Conservation (phyloP, 306 rosid species). For the Fragaria iinumae region DNA sequence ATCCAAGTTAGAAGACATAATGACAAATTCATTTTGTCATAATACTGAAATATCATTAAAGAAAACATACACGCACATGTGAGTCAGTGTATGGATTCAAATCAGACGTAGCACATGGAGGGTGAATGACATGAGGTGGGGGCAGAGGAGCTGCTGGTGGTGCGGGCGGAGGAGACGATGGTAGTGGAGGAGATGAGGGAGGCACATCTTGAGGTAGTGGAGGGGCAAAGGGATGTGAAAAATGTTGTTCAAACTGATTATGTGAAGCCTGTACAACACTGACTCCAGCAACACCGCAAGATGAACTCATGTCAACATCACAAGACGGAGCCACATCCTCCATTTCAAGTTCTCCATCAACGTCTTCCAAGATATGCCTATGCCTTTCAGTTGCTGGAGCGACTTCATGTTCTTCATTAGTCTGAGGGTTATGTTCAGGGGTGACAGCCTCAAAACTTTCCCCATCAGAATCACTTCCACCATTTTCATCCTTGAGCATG, state of each 20-base stretch:
- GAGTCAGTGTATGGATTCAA: slow-evolving; percentile 48
- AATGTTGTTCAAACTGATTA: slow-evolving; percentile 43
- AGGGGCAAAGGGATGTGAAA: slow-evolving; percentile 41
- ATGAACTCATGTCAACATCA: slow-evolving; percentile 54
- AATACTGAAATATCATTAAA: background rate
- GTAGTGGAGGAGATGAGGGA: slow-evolving; percentile 66
- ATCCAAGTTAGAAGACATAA: slow-evolving; percentile 26
- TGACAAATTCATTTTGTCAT: slow-evolving; percentile 8
- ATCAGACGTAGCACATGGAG: slow-evolving; percentile 50
- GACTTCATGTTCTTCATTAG: slow-evolving; percentile 43
- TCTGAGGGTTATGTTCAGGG: slow-evolving; percentile 69
- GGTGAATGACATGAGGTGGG: slow-evolving; percentile 21
- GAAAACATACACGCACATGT: slow-evolving; percentile 44
- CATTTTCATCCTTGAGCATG: slow-evolving; percentile 81
- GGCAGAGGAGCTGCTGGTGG: slow-evolving; percentile 50
- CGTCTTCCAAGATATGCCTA: slow-evolving; percentile 92
- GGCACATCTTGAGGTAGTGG: slow-evolving; percentile 56
- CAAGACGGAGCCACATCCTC: slow-evolving; percentile 91
- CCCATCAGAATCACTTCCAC: slow-evolving; percentile 91
- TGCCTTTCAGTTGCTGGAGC: slow-evolving; percentile 53
- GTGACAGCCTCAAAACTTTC: slow-evolving; percentile 94
- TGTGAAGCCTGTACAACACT: slow-evolving; percentile 31
- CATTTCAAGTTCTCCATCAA: slow-evolving; percentile 98
- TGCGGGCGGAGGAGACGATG: slow-evolving; percentile 73
- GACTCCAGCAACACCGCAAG: slow-evolving; percentile 39